These are phyloP conservation scores for Collybia sp. DNA, from an alignment of 768 basidiomycete species.

Conservation along the genomic window DNA sequence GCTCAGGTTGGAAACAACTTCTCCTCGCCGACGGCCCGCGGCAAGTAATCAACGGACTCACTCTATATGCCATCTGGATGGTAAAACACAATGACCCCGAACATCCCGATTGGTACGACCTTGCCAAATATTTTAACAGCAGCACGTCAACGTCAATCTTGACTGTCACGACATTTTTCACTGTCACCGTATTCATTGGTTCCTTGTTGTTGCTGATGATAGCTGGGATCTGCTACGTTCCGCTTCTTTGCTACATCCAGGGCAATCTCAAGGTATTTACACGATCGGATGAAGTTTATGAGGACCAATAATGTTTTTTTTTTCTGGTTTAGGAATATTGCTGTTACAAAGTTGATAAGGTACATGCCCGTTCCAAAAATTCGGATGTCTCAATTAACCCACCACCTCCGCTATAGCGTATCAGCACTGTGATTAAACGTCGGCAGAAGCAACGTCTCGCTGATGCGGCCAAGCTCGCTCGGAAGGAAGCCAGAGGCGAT, in stretches of 20 bases:
- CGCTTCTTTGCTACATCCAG: slow-evolving; percentile 92
- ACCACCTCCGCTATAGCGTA: slow-evolving; percentile 58
- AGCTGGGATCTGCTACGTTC: slow-evolving; percentile 87
- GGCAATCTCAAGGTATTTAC: slow-evolving; percentile 85
- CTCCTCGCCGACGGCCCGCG: slow-evolving; percentile 93
- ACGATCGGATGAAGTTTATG: neutral
- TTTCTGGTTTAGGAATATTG: slow-evolving; percentile 74
- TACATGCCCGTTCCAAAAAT: slow-evolving; percentile 18
- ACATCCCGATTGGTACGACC: slow-evolving; percentile 57
- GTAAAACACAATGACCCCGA: slow-evolving; percentile 33
- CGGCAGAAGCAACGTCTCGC: slow-evolving; percentile 82
- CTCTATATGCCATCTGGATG: slow-evolving; percentile 85
- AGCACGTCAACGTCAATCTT: slow-evolving; percentile 76
- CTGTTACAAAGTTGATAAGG: slow-evolving; percentile 99
- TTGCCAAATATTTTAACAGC: slow-evolving; percentile 81
- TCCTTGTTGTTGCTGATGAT: slow-evolving; percentile 77
- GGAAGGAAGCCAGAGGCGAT: slow-evolving; percentile 90
- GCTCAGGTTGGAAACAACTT: slow-evolving; percentile 79
- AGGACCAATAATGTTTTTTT: neutral
- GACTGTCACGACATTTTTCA: slow-evolving; percentile 87
- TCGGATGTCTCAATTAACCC: neutral
- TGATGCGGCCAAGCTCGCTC: slow-evolving; percentile 76
- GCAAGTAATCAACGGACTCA: slow-evolving; percentile 95
- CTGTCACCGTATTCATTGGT: slow-evolving; percentile 81
- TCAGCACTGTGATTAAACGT: slow-evolving; percentile 88